Conservation (phyloP, 2,329 filamentous ascomycete species). For the Zasmidium cellare region DNA sequence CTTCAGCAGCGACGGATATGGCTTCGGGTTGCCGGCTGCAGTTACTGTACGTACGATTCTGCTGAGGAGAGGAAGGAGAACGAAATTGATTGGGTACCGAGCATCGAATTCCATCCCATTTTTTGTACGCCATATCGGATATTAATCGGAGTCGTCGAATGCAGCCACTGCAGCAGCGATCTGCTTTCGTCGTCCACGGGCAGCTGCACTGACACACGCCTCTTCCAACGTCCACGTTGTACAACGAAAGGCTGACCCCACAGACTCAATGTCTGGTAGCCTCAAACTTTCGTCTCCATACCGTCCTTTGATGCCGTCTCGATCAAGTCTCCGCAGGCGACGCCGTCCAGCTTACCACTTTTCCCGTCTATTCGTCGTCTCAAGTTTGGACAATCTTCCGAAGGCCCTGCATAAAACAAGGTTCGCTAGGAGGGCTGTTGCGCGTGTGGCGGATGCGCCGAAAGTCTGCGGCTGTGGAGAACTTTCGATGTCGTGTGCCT, state of each 20-base stretch:
- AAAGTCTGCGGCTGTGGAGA: constrained; percentile 10
- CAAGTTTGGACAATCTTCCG: constrained; percentile 1
- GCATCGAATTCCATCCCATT: constrained; percentile 13
- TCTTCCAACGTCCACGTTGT: constrained; percentile 23
- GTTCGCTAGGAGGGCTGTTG: constrained; percentile 2
- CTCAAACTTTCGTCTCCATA: constrained; percentile 23
- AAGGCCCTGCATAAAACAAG: constrained; percentile 5
- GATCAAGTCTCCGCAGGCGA: constrained; percentile 8
- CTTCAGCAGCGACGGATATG: constrained; percentile 26
- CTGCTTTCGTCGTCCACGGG: constrained; percentile 19
- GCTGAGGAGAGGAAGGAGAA: constrained; percentile 2
- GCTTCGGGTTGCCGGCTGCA: constrained; percentile 24
- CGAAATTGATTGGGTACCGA: constrained; percentile 23
- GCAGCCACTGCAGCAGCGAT: constrained; percentile 17
- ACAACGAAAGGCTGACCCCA: constrained; percentile 19
- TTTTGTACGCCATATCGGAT: constrained; percentile 18
- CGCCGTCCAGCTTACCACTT: constrained; percentile 10
- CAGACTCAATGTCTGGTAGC: constrained; percentile 20
- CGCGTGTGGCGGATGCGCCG: constrained; percentile 18
- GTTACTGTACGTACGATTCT: constrained; percentile 19
- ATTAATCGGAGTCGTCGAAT: constrained; percentile 19
- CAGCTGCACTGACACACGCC: constrained; percentile 31
- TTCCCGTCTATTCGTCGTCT: background rate
- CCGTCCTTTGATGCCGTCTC: constrained; percentile 9
- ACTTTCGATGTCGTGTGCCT: background rate